These are phyloP conservation scores for Colletotrichum lindemuthianum DNA, from an alignment of 2,329 filamentous ascomycete genomes.

Conservation along the genomic window DNA sequence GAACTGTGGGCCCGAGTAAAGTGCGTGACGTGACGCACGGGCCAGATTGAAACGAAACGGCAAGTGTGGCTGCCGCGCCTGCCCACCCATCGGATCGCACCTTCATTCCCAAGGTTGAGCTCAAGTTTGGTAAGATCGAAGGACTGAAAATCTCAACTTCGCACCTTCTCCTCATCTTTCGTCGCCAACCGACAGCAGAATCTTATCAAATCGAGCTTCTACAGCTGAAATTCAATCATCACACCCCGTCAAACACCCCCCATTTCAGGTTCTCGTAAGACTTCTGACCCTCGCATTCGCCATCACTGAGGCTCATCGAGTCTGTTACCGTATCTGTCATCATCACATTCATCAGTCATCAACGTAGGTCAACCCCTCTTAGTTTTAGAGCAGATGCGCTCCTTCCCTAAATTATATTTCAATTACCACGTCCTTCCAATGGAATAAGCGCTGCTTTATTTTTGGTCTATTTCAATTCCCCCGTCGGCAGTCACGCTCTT, in stretches of 20 bases:
- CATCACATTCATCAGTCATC: not conserved
- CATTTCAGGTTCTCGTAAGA: constrained; percentile 13
- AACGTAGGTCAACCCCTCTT: too few relatives aligned
- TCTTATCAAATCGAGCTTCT: constrained; percentile 6
- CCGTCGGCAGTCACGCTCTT: too few relatives aligned
- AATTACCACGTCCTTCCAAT: too few relatives aligned
- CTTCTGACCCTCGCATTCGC: not conserved
- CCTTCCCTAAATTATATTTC: too few relatives aligned
- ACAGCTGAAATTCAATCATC: too few relatives aligned
- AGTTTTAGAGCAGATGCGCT: too few relatives aligned
- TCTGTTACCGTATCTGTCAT: not conserved
- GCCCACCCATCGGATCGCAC: constrained; percentile 17
- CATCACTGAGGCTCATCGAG: too few relatives aligned
- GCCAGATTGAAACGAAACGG: constrained; percentile 27
- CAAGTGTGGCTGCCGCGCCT: constrained; percentile 8
- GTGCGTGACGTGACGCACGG: constrained; percentile 9
- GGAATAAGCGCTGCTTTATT: too few relatives aligned
- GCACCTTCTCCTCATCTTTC: constrained; percentile 21
- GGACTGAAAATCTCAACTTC: constrained; percentile 32
- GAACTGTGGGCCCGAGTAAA: constrained; percentile 28
- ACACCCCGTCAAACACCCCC: not conserved
- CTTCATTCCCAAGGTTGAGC: constrained; percentile 33
- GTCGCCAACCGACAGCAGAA: not conserved
- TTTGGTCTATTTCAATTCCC: too few relatives aligned
- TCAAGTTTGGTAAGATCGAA: constrained; percentile 25